phyloP scores from a whole-genome alignment of 257 asterid genomes.

The Buddleja alternifolia region DNA sequence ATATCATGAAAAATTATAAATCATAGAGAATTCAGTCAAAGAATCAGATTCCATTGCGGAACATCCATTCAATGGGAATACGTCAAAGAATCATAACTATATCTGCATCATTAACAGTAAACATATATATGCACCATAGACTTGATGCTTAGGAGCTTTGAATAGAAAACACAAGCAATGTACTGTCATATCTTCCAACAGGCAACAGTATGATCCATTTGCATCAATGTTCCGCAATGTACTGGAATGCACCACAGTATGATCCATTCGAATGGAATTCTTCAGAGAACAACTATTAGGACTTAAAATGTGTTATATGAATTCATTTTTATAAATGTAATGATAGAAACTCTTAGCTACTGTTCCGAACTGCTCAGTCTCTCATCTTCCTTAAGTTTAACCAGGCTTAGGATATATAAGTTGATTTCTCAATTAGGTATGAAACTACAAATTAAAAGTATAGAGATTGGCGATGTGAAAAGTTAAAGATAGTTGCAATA shows the following conservation, averaged over 20 bases:
- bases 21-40: background rate
- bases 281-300: background rate
- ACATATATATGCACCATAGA: too few species aligned
- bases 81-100: background rate
- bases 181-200: background rate
- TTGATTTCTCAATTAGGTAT: background rate
- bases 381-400: constrained; percentile 8
- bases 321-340: background rate
- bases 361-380: constrained; percentile 17
- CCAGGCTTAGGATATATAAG: constrained; percentile 4
- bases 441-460: background rate
- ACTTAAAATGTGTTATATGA: background rate
- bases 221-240: too few species aligned
- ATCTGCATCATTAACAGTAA: background rate
- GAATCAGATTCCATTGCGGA: background rate
- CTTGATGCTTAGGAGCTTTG: background rate
- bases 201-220: background rate
- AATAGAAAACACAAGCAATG: too few species aligned
- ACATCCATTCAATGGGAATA: background rate
- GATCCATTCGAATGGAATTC: background rate
- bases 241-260: too few species aligned
- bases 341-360: background rate
- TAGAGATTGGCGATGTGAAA: constrained; percentile 6
- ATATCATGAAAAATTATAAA: background rate
- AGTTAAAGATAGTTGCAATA: constrained; percentile 21